Base-by-base conservation (phyloP, 2,329 filamentous ascomycete species). In the Botrytis tulipae region DNA sequence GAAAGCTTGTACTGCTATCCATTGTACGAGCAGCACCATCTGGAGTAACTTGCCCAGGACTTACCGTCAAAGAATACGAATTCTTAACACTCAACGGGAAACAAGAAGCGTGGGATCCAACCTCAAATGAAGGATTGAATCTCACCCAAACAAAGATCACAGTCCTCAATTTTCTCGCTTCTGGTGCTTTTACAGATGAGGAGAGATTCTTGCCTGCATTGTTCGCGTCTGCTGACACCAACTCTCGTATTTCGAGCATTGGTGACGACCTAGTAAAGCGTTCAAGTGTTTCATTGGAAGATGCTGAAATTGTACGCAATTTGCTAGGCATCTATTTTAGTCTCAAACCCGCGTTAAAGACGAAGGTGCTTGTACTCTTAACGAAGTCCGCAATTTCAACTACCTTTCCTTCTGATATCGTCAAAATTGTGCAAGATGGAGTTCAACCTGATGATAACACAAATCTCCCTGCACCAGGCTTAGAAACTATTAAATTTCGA, bases 181-280 rank as follows among this genome's bases (percentile, higher is more conserved):
- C 93, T 79, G 94, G 93, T 7, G 90, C 95, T 10, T 98, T 99
- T 82, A 90, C 85, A 0, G 94, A 98, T 75, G 83, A 89, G 0
- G 93, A 98, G 80, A 90, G 94, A 46, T 94, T 98, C 78, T 82
- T 98, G 20, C 92, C 95, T 0, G 92, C 94, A 0, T 83, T 98
- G 1, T 94, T 93, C 80, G 94, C 95, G 8, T 91, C 94, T 40
- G 91, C 94, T 0, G 95, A 95, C 82, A 85, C 90, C 1, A 96
- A 98, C 76, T 93, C 91, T 51, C 89, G 92, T 14, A 90, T 98
- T 54, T 90, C 93, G 18, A 90, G 92, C n/a, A 84, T 93, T n/a
- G 95, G 93, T 0, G 94, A 98, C 73, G 94, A 97, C 78, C 89
- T 97, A 67, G 83, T 98, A 76, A 99, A 98, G 82, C 87, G 95